A percentile compares a stretch with the other conserved stretches of the same genome.
phyloP scores from a whole-genome alignment of 257 asterid genomes.

The Lantana camara region DNA sequence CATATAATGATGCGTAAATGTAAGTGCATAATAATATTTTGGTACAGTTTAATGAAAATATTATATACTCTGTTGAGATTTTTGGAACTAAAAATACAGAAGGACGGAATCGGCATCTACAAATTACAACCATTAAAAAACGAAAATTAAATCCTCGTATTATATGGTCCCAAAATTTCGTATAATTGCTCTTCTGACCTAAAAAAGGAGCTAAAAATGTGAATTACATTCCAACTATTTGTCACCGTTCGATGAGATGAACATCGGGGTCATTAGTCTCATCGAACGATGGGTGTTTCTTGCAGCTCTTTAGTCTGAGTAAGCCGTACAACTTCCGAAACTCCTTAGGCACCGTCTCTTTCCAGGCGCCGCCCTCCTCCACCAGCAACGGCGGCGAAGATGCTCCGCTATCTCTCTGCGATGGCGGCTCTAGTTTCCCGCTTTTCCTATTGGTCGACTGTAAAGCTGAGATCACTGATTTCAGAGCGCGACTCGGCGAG shows the following conservation, averaged over 20 bases:
- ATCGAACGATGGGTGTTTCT: constrained; percentile 21
- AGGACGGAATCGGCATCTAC: background rate
- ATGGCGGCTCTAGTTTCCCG: background rate
- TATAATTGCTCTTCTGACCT: too few relatives aligned
- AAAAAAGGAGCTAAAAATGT: background rate
- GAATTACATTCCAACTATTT: background rate
- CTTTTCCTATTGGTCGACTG: background rate
- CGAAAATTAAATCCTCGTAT: background rate
- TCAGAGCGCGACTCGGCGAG: constrained; percentile 37
- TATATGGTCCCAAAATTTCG: background rate
- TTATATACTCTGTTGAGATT: background rate
- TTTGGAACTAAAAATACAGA: background rate
- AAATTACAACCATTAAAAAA: constrained; percentile 2
- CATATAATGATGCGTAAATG: too few relatives aligned
- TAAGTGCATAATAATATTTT: too few relatives aligned
- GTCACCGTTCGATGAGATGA: constrained; percentile 21
- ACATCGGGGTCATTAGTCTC: background rate
- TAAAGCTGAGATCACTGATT: constrained; percentile 29
- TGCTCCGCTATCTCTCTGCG: background rate
- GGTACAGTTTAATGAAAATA: too few relatives aligned
- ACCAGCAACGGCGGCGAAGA: background rate
- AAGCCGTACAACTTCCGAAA: constrained; percentile 31
- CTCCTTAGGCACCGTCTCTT: constrained; percentile 33
- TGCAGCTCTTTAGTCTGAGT: constrained; percentile 28
- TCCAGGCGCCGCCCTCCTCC: constrained; percentile 27